Percentiles rank a stretch among this genome's conserved stretches.
Conservation (phyloP, 2,329 filamentous ascomycete species). For the Colletotrichum tofieldiae region DNA sequence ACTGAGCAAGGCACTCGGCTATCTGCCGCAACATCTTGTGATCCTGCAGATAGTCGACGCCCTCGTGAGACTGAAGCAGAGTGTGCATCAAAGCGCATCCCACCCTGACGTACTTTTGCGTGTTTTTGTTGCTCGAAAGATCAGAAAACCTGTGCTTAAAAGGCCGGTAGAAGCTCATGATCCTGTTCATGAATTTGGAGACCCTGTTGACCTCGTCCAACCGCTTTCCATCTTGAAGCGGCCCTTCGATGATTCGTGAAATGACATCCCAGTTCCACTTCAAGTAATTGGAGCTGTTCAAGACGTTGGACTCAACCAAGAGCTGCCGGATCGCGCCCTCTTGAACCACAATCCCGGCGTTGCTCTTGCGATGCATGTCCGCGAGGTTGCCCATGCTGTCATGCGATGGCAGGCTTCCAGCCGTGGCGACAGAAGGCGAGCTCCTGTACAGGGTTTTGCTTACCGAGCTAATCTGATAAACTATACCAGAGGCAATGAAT, state of each 20-base stretch:
- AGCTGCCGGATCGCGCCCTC: slow-evolving; percentile 77
- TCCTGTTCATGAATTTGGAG: slow-evolving; percentile 95
- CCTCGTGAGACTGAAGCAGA: slow-evolving; percentile 87
- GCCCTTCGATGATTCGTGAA: slow-evolving; percentile 91
- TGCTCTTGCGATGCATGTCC: slow-evolving; percentile 71
- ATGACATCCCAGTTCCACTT: slow-evolving; percentile 99
- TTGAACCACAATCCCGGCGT: slow-evolving; percentile 65
- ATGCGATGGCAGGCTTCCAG: slow-evolving; percentile 57
- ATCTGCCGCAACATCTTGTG: slow-evolving; percentile 95
- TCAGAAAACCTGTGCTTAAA: slow-evolving; percentile 98
- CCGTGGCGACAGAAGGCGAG: slow-evolving; percentile 59
- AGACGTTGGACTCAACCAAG: slow-evolving; percentile 84
- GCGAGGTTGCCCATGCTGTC: slow-evolving; percentile 65
- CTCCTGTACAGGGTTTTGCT: slow-evolving; percentile 93
- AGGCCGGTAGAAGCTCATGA: slow-evolving; percentile 95
- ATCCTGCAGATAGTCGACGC: slow-evolving; percentile 86
- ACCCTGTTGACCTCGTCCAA: slow-evolving; percentile 95
- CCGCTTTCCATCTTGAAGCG: slow-evolving; percentile 89
- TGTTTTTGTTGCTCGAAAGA: slow-evolving; percentile 89
- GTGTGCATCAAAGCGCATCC: slow-evolving; percentile 92
- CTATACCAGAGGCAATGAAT: slow-evolving; percentile 88
- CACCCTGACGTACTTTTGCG: slow-evolving; percentile 92
- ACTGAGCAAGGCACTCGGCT: slow-evolving; percentile 94
- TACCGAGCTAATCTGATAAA: slow-evolving; percentile 98
- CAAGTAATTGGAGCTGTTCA: slow-evolving; percentile 89